phyloP scores from a whole-genome alignment of 345 rosid species.

The Camelina neglecta region DNA sequence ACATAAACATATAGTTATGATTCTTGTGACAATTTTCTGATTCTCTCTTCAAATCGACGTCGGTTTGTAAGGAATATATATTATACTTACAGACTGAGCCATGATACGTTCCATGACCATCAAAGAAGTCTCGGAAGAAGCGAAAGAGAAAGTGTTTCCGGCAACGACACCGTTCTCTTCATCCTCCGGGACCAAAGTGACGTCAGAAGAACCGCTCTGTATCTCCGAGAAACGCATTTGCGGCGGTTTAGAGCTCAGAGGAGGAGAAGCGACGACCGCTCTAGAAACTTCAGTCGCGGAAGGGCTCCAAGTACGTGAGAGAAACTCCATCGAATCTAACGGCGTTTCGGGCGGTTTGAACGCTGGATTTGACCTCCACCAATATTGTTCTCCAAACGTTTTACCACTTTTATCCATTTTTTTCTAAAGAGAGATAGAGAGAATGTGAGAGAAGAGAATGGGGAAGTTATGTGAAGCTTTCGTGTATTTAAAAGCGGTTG shows the following conservation, averaged over 20 bases:
- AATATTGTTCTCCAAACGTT: constrained; percentile 43
- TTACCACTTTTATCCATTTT: constrained; percentile 44
- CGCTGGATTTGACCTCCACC: constrained; percentile 62
- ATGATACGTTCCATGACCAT: constrained; percentile 99
- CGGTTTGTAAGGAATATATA: neutral
- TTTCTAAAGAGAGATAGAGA: constrained; percentile 12
- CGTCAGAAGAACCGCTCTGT: constrained; percentile 33
- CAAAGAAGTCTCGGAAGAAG: constrained; percentile 93
- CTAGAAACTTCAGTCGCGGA: constrained; percentile 82
- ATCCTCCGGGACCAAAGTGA: constrained; percentile 57
- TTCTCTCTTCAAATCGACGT: neutral
- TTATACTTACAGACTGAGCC: constrained; percentile 91
- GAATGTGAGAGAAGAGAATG: constrained; percentile 19
- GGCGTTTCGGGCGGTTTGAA: constrained; percentile 94
- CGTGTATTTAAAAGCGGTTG: constrained; percentile 47
- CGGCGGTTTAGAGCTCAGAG: constrained; percentile 26
- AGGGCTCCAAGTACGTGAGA: constrained; percentile 93
- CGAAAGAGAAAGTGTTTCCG: constrained; percentile 91
- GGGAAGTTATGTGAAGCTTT: constrained; percentile 43
- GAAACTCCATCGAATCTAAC: constrained; percentile 90
- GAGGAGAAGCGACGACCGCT: constrained; percentile 64
- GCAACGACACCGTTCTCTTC: constrained; percentile 63
- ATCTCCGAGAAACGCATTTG: constrained; percentile 57
- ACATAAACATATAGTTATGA: neutral
- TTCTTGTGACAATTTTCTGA: constrained; percentile 4